phyloP scores from a whole-genome alignment of 495 filamentous ascomycete species.

The Acidomyces sp. region DNA sequence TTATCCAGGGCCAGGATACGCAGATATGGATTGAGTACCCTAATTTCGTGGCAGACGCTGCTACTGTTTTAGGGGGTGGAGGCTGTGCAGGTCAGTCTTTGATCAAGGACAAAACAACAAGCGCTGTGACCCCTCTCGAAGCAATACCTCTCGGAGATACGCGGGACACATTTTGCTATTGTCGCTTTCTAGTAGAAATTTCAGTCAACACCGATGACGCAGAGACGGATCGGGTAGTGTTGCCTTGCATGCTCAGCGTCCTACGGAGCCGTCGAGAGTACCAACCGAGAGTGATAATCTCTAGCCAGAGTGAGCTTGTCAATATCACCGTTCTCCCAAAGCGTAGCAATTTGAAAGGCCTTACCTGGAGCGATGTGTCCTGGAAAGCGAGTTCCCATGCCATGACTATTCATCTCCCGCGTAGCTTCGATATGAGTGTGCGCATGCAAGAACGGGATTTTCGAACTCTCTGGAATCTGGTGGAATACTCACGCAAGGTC shows the following conservation, averaged over 20 bases:
- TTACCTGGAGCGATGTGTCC: slow-evolving; percentile 64
- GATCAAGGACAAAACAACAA: slow-evolving; percentile 25
- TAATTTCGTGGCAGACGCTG: slow-evolving; percentile 51
- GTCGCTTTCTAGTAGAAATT: slow-evolving; percentile 56
- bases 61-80: slow-evolving; percentile 49
- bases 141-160: slow-evolving; percentile 65
- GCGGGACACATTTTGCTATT: slow-evolving; percentile 54
- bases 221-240: slow-evolving; percentile 47
- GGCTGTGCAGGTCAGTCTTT: slow-evolving; percentile 40
- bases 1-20: slow-evolving; percentile 55
- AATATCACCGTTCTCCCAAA: slow-evolving; percentile 60
- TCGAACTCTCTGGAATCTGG: slow-evolving; percentile 62
- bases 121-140: slow-evolving; percentile 35
- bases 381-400: slow-evolving; percentile 54
- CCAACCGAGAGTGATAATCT: slow-evolving; percentile 53
- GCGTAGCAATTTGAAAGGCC: slow-evolving; percentile 29
- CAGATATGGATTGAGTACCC: slow-evolving; percentile 67
- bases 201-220: slow-evolving; percentile 54
- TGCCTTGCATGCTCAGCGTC: slow-evolving; percentile 61
- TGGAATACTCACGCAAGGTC: slow-evolving; percentile 63
- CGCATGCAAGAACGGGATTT: slow-evolving; percentile 61
- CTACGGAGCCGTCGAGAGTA: slow-evolving; percentile 53
- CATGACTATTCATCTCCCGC: slow-evolving; percentile 52
- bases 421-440: slow-evolving; percentile 53
- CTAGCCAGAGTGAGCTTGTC: slow-evolving; percentile 62